These are phyloP conservation scores for Daldinia vernicosa DNA, from an alignment of 495 filamentous ascomycete genomes.

Conservation along the genomic window DNA sequence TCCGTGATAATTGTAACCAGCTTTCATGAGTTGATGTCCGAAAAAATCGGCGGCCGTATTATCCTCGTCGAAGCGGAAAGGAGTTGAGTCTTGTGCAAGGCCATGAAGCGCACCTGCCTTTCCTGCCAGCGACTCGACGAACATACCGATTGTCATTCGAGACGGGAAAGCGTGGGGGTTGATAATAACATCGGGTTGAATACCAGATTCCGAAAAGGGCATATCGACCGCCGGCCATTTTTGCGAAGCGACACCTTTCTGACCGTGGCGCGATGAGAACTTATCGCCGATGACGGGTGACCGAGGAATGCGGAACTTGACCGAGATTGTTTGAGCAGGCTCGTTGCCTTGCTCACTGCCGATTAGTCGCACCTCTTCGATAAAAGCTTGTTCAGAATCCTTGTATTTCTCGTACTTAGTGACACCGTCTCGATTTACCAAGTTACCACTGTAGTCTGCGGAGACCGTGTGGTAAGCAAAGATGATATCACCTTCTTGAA, in stretches of 20 bases:
- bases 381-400: constrained; percentile 82
- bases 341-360: constrained; percentile 82
- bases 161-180: constrained; percentile 99
- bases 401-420: constrained; percentile 92
- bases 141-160: constrained; percentile 99
- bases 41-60: constrained; percentile 95
- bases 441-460: constrained; percentile 76
- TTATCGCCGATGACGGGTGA: constrained; percentile 96
- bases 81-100: constrained; percentile 91
- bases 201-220: constrained; percentile 97
- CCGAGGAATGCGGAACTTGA: constrained; percentile 92
- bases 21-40: constrained; percentile 89
- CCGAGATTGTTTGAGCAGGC: constrained; percentile 82
- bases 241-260: constrained; percentile 97
- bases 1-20: constrained; percentile 97
- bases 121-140: constrained; percentile 95
- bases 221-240: constrained; percentile 95
- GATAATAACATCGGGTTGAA: constrained; percentile 97
- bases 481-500: constrained; percentile 82
- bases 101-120: constrained; percentile 95
- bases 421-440: constrained; percentile 78
- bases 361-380: constrained; percentile 92
- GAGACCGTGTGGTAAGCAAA: constrained; percentile 91
- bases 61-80: constrained; percentile 92
- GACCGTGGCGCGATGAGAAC: constrained; percentile 96